These are phyloP conservation scores for Leccinellum luteum DNA, from an alignment of 768 basidiomycete genomes.

Conservation along the genomic window DNA sequence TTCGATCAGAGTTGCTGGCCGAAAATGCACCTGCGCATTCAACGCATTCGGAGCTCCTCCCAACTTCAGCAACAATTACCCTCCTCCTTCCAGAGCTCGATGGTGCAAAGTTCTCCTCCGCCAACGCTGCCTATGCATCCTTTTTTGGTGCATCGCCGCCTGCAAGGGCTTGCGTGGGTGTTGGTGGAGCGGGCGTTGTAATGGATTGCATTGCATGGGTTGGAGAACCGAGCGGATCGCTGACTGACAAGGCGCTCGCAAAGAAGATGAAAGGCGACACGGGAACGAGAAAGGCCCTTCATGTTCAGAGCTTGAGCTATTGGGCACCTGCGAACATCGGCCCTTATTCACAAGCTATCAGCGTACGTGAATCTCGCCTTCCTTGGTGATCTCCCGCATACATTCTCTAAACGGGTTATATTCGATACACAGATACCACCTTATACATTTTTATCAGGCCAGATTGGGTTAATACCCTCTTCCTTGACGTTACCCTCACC, in stretches of 20 bases:
- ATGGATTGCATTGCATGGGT: constrained; percentile 82
- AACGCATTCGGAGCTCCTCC: constrained; percentile 10
- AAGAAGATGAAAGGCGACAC: constrained; percentile 27
- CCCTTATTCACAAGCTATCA: constrained; percentile 93
- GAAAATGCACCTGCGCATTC: constrained; percentile 41
- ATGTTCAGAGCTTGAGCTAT: constrained; percentile 95
- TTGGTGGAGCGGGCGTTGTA: constrained; percentile 57
- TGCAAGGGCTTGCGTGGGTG: constrained; percentile 89
- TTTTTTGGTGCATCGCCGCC: constrained; percentile 93
- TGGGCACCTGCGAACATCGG: constrained; percentile 99
- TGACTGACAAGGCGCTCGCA: constrained; percentile 10
- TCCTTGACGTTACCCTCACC: constrained; percentile 65
- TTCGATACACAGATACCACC: constrained; percentile 55
- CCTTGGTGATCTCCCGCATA: neutral
- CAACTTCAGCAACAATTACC: constrained; percentile 60
- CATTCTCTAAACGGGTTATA: neutral
- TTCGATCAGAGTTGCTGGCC: constrained; percentile 48
- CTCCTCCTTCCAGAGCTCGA: constrained; percentile 82
- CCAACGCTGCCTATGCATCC: constrained; percentile 76
- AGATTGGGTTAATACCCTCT: constrained; percentile 86
- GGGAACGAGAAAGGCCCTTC: constrained; percentile 62
- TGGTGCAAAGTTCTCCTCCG: constrained; percentile 53
- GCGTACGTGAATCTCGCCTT: constrained; percentile 44
- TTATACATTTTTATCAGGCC: constrained; percentile 87
- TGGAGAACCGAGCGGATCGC: constrained; percentile 10